Base-by-base conservation (phyloP, 2,329 filamentous ascomycete species). In the Fusarium hainanense region DNA sequence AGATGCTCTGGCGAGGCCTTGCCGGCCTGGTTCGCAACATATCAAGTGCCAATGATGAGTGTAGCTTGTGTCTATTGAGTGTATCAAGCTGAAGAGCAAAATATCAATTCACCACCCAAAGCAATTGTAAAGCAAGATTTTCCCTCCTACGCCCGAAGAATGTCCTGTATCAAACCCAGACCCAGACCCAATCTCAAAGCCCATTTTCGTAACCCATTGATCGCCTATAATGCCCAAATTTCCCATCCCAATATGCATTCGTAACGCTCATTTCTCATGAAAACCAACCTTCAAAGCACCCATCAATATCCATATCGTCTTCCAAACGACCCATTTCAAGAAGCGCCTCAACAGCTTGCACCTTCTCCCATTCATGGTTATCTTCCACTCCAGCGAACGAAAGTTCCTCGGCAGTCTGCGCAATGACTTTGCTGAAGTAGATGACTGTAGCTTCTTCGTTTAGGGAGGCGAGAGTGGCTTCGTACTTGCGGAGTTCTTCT, bases 361-460 rank as follows among this genome's bases (percentile, higher is more conserved):
- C 63, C 8, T 12, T 20, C 16, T 42, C 40, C 49, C 48, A 62
- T 25, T 66, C 62, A 7, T 50, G 28, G 8, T 42, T 23, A 14
- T 62, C 55, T 13, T 66, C 48, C 1, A 21, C 3, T 11, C 30
- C n/a, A 21, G 32, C 20, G 2, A 66, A 62, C 6, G 49, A 25
- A 7, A 66, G 32, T 1, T 66, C 49, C 9, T 42, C 32, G n/a
- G 7, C 25, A 0, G 49, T 37, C 6, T 66, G 27, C 12, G 49
- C n/a, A n/a, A 61, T 25, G 0, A 61, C 16, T 1, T 62, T 11
- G 18, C 16, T 30, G 9, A 56, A 43, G 21, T 20, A 25, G 8
- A 16, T 12, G 4, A n/a, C 6, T 37, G 34, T 37, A 4, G 34
- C 34, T 13, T 61, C 18, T 5, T 48, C 54, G 3, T 44, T 16